Evolutionary conservation across 176 grass and related monocot genomes (phyloP).

Genomic region (Ensete glaucum): DNA sequence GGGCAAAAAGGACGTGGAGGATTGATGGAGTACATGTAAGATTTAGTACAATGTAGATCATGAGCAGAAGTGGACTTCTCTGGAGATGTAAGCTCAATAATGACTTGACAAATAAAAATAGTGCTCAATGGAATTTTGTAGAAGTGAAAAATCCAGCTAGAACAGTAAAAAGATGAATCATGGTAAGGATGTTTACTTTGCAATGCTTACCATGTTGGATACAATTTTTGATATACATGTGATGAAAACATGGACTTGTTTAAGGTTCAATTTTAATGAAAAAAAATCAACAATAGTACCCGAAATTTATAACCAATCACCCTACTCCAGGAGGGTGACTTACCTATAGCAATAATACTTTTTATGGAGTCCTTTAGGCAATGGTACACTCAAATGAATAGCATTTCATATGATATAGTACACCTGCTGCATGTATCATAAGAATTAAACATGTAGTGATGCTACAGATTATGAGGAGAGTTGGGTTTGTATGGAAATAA

Average conservation of each 20-base stretch:
- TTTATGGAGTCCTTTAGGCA: neutral
- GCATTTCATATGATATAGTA: neutral
- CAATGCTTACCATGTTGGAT: no score
- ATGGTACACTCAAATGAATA: neutral
- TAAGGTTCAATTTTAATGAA: neutral
- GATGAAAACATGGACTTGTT: neutral
- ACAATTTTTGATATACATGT: no score
- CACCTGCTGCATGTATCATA: neutral
- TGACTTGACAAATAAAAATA: neutral
- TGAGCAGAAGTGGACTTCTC: slow-evolving; percentile 1
- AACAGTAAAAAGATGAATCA: no score
- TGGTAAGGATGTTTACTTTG: no score
- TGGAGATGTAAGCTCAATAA: neutral
- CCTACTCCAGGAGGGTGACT: neutral
- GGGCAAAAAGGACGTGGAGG: neutral
- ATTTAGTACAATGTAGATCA: neutral
- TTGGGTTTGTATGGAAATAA: neutral
- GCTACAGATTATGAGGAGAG: neutral
- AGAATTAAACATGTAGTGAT: neutral
- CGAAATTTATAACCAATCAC: neutral
- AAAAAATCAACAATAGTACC: neutral
- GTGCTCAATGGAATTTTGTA: neutral
- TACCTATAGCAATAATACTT: neutral
- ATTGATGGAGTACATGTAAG: neutral
- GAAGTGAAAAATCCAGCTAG: neutral